phyloP scores from a whole-genome alignment of 805 yeast genomes.

The Yamadazyma laniorum region DNA sequence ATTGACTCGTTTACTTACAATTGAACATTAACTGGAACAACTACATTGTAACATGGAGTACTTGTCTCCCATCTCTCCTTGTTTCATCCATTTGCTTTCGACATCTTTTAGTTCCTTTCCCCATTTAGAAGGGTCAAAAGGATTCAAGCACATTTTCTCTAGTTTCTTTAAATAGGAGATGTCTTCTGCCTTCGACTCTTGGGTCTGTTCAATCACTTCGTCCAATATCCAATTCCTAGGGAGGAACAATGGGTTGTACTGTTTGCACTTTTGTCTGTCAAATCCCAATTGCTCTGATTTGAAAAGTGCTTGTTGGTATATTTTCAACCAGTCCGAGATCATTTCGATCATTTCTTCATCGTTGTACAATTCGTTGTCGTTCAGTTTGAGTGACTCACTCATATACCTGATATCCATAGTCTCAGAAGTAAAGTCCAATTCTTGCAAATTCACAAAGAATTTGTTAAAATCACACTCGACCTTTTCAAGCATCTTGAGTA shows the following conservation, averaged over 20 bases:
- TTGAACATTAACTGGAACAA: constrained; percentile 60
- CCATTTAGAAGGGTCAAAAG: constrained; percentile 69
- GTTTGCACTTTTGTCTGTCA: constrained; percentile 11
- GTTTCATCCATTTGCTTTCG: constrained; percentile 52
- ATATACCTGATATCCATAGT: constrained; percentile 7
- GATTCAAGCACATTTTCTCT: constrained; percentile 68
- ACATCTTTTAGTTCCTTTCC: constrained; percentile 60
- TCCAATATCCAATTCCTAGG: constrained; percentile 86
- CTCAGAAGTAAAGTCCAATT: constrained; percentile 28
- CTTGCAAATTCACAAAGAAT: constrained; percentile 68
- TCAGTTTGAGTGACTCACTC: constrained; percentile 1
- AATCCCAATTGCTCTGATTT: constrained; percentile 39
- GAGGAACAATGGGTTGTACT: constrained; percentile 71
- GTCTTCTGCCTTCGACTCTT: constrained; percentile 51
- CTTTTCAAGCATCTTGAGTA: constrained; percentile 58
- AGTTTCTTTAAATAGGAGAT: constrained; percentile 55
- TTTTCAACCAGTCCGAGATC: constrained; percentile 51
- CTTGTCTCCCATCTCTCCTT: constrained; percentile 49
- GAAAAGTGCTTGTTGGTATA: constrained; percentile 44
- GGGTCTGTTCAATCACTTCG: constrained; percentile 64
- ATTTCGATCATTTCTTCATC: constrained; percentile 41
- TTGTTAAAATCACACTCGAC: constrained; percentile 76
- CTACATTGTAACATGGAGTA: constrained; percentile 70
- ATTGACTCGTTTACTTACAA: too few relatives aligned
- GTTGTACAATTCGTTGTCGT: constrained; percentile 9